Base-by-base conservation (phyloP, 305 asterid species). In the Fraxinus sp. region DNA sequence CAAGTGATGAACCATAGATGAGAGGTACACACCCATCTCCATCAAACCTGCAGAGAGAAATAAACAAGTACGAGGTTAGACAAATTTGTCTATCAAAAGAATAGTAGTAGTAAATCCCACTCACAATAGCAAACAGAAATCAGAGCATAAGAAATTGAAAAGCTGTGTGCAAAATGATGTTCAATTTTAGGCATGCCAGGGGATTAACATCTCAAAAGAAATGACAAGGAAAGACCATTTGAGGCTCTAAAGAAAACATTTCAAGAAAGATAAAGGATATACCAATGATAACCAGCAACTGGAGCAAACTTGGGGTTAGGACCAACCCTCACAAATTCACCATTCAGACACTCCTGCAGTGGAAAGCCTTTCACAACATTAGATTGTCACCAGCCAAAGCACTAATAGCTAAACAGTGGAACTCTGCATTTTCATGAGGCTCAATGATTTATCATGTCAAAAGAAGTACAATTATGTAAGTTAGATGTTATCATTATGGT, bases 261-360 rank as follows among this genome's bases (percentile, higher is more conserved):
- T 44, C 28, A 39, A 37, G 16, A 59, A 72, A 76, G 80, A 57
- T 78, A 57, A 78, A 77, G 26, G 26, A 55, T 84, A n/a, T 89
- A 93, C 98, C 99, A 96, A 80, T 94, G 99, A 78, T 94, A 93
- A 87, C 98, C 99, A 83, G 98, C 98, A 83, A 94, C 95, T 14
- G 98, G 98, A 87, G 97, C 80, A 86, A 94, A 91, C 90, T 91
- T 94, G 46, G 98, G 94, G 86, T 96, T 96, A 4, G 98, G 97
- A 57, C 99, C 98, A 83, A 96, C 97, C 84, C 99, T 91, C 83
- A 93, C 99, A 89, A 96, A 96, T 88, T 96, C 98, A 74, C 99
- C 99, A 88, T 92, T 90, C 78, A 96, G 93, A 89, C 98, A 94
- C 81, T 94, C 97, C 99, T 96, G 92, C 84, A 85, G 82, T 36